Conservation (phyloP, 148 eudicot species). For the Mesembryanthemum crystallinum region DNA sequence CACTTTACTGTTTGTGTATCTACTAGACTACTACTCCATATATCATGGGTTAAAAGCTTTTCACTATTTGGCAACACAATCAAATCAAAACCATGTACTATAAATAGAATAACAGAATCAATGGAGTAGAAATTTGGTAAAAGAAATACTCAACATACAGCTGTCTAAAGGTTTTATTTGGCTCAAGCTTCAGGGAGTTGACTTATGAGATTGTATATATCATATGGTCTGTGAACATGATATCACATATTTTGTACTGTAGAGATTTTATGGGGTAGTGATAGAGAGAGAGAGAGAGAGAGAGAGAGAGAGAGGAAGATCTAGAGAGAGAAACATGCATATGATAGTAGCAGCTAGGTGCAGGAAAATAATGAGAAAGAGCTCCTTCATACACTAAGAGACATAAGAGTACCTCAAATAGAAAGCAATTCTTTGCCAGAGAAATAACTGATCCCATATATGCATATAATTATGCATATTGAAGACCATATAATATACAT, state of each 20-base stretch:
- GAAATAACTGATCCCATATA: conserved; percentile 30
- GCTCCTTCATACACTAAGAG: conserved; percentile 24
- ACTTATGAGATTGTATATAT: conserved; percentile 20
- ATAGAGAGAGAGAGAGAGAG: too few species aligned
- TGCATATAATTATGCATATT: neutral
- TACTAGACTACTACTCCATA: too few species aligned
- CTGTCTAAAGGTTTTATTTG: neutral
- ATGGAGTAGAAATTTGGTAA: neutral
- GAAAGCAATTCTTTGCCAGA: conserved; percentile 27
- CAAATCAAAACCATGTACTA: too few species aligned
- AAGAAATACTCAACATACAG: neutral
- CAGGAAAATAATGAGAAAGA: conserved; percentile 14
- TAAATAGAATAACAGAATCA: neutral
- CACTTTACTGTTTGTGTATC: neutral
- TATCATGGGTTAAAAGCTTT: too few species aligned
- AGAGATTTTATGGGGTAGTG: conserved; percentile 28
- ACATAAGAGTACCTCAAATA: conserved; percentile 23
- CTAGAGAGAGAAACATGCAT: too few species aligned
- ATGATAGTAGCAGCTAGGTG: neutral
- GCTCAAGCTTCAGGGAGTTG: conserved; percentile 23
- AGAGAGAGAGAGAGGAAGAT: conserved; percentile 3
- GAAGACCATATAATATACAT: too few species aligned
- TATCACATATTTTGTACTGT: conserved; percentile 18
- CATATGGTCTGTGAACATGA: conserved; percentile 11
- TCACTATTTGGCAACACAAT: too few species aligned